These are phyloP conservation scores for Shiraia bambusicola DNA, from an alignment of 2,329 filamentous ascomycete genomes.

Conservation along the genomic window DNA sequence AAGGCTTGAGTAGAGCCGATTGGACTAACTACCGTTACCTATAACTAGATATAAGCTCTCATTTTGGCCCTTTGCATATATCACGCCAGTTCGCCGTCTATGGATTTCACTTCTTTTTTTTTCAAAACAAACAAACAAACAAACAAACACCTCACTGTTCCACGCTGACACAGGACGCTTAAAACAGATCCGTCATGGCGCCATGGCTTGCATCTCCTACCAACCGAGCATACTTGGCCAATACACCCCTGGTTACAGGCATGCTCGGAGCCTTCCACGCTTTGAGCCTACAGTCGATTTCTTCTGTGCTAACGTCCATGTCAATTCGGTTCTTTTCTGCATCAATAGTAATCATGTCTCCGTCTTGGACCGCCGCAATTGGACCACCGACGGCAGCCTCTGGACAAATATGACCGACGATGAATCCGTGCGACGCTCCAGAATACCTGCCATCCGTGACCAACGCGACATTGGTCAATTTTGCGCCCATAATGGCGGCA, in stretches of 20 bases:
- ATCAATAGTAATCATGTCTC: constrained; percentile 83
- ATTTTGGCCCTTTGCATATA: no score
- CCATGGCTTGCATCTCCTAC: constrained; percentile 92
- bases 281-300: constrained; percentile 64
- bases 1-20: not conserved
- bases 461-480: constrained; percentile 81
- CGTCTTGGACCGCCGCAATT: constrained; percentile 77
- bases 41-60: no score
- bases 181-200: constrained; percentile 80
- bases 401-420: constrained; percentile 89
- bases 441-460: constrained; percentile 91
- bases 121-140: not conserved
- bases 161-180: not conserved
- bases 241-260: constrained; percentile 74
- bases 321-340: constrained; percentile 71
- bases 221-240: constrained; percentile 87
- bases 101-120: not conserved
- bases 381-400: constrained; percentile 88
- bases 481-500: constrained; percentile 90
- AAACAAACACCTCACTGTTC: not conserved
- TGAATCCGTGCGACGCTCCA: constrained; percentile 87
- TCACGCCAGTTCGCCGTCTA: no score
- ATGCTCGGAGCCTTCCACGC: constrained; percentile 71
- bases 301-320: constrained; percentile 72
- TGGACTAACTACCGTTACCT: not conserved